Conservation (phyloP, 176 grass and related monocot species). For the Aegilops speltoides region DNA sequence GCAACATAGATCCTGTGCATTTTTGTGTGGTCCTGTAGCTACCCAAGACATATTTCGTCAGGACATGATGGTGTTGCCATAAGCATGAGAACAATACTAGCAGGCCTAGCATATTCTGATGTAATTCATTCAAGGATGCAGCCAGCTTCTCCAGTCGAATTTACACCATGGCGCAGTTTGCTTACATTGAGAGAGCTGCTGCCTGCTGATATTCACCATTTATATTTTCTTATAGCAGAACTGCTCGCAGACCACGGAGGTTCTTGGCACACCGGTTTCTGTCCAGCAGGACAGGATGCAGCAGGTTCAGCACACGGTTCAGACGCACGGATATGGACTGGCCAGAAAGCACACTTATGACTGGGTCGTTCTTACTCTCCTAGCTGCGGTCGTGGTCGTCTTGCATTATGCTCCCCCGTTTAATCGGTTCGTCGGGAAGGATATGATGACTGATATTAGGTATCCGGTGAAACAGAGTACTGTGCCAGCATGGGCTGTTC, state of each 20-base stretch:
- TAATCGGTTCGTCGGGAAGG: slow-evolving; percentile 62
- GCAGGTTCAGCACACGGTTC: slow-evolving; percentile 51
- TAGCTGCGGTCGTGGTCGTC: slow-evolving; percentile 36
- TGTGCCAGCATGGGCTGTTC: slow-evolving; percentile 60
- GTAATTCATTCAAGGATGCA: not conserved
- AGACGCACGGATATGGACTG: slow-evolving; percentile 57
- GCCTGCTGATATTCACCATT: not conserved
- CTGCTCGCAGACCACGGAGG: not conserved
- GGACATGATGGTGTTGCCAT: not conserved
- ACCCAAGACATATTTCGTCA: not conserved
- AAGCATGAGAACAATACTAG: not conserved
- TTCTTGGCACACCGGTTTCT: not conserved
- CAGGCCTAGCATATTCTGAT: not conserved
- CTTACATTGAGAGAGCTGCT: not conserved
- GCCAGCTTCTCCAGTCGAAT: not conserved
- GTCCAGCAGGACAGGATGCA: slow-evolving; percentile 37
- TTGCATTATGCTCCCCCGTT: slow-evolving; percentile 60
- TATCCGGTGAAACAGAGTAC: slow-evolving; percentile 75
- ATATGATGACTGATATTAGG: slow-evolving; percentile 64
- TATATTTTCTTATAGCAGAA: not conserved
- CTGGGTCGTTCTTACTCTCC: slow-evolving; percentile 68
- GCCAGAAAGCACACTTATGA: slow-evolving; percentile 59
- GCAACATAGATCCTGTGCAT: not conserved
- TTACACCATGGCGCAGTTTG: not conserved
- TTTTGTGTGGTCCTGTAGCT: not conserved